A percentile compares a stretch with the other conserved stretches of the same genome.
Evolutionary conservation across 495 filamentous ascomycete genomes (phyloP).

Genomic region (Penicillium riverlandense): DNA sequence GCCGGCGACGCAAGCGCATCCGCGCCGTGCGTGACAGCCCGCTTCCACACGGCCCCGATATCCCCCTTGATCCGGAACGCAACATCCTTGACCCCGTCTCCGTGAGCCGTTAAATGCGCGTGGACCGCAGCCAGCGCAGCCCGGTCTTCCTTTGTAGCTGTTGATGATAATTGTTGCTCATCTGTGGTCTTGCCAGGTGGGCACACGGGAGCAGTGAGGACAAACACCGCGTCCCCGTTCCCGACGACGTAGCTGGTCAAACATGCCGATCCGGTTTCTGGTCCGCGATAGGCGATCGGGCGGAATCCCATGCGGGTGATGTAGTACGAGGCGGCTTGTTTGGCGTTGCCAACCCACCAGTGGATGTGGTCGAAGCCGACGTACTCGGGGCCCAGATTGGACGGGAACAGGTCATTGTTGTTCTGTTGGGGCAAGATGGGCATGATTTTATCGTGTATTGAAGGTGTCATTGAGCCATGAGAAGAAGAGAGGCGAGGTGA

Average conservation of each 20-base stretch:
- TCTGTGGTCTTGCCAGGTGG: conserved; percentile 25
- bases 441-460: too few relatives aligned
- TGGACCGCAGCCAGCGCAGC: conserved; percentile 55
- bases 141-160: conserved; percentile 28
- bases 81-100: conserved; percentile 78
- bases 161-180: not conserved
- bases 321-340: conserved; percentile 76
- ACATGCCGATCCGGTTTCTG: conserved; percentile 68
- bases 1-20: conserved; percentile 47
- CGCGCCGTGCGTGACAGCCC: conserved; percentile 58
- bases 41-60: conserved; percentile 56
- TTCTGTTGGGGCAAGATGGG: too few relatives aligned
- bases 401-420: conserved; percentile 13
- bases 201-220: conserved; percentile 66
- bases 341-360: conserved; percentile 85
- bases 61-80: conserved; percentile 68
- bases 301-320: conserved; percentile 67
- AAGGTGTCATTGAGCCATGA: too few relatives aligned
- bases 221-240: conserved; percentile 63
- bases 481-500: too few relatives aligned
- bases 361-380: conserved; percentile 72
- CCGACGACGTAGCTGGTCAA: conserved; percentile 65
- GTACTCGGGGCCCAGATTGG: conserved; percentile 35
- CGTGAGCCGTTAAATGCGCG: conserved; percentile 61
- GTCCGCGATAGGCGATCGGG: conserved; percentile 64